A percentile compares a stretch with the other conserved stretches of the same genome.
Conservation (phyloP, 805 yeast genomes). For the Wickerhamomyces chaumierensis region DNA sequence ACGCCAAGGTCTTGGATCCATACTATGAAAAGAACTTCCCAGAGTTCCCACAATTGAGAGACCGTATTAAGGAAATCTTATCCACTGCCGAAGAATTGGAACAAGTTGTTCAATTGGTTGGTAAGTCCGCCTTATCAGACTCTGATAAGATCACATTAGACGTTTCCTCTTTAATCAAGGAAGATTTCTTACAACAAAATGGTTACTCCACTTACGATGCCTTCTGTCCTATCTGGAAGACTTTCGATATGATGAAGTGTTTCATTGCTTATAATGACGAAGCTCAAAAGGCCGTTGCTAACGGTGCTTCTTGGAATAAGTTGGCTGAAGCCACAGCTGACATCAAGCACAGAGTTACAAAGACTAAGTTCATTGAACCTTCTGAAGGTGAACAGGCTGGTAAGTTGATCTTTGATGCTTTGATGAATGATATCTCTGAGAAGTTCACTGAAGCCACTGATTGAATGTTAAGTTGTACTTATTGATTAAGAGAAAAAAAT, state of each 20-base stretch:
- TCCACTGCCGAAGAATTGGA: conserved; percentile 97
- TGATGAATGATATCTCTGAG: conserved; percentile 68
- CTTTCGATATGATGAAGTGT: conserved; percentile 94
- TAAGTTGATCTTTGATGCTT: conserved; percentile 63
- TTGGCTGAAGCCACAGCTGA: conserved; percentile 82
- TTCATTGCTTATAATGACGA: conserved; percentile 88
- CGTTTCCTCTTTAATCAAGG: conserved; percentile 84
- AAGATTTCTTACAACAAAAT: conserved; percentile 97
- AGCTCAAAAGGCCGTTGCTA: conserved; percentile 92
- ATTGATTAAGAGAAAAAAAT: neutral
- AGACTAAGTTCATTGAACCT: conserved; percentile 95
- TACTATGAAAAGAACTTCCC: conserved; percentile 82
- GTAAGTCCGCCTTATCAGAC: conserved; percentile 95
- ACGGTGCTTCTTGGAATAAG: conserved; percentile 92
- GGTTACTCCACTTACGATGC: conserved; percentile 98
- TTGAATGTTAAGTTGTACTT: no score
- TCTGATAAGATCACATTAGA: conserved; percentile 94
- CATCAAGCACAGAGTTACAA: conserved; percentile 85
- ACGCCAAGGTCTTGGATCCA: conserved; percentile 75
- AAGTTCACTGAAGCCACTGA: conserved; percentile 78
- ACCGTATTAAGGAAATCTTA: conserved; percentile 85
- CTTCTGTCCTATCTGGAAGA: conserved; percentile 99
- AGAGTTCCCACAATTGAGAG: conserved; percentile 84
- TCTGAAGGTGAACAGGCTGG: conserved; percentile 77
- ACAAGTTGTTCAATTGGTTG: conserved; percentile 98